Conservation (phyloP, 108 stramenopile genomes). For the Poteriospumella lacustris region DNA sequence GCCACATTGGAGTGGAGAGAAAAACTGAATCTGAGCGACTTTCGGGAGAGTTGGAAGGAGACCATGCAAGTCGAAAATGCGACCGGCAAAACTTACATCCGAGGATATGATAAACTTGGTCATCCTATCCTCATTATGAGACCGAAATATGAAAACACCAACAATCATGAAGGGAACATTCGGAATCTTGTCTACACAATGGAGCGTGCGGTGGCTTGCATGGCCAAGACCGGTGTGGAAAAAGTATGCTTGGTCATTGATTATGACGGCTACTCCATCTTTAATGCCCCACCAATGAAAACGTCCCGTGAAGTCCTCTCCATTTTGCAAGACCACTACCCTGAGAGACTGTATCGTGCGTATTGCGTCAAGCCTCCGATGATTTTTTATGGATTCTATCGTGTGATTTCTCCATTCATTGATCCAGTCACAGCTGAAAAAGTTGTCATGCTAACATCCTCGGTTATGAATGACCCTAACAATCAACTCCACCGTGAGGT, state of each 20-base stretch:
- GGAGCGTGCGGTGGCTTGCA: constrained; percentile 64
- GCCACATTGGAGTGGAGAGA: constrained; percentile 68
- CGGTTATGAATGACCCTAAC: background rate
- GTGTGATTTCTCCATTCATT: constrained; percentile 71
- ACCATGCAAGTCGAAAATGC: constrained; percentile 2
- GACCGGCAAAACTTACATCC: constrained; percentile 71
- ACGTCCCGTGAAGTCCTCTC: constrained; percentile 65
- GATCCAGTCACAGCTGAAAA: constrained; percentile 77
- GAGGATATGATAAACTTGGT: constrained; percentile 72
- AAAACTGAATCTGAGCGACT: constrained; percentile 67
- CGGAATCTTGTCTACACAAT: constrained; percentile 77
- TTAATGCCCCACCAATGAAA: constrained; percentile 69
- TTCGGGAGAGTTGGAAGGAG: constrained; percentile 26
- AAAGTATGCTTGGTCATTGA: constrained; percentile 81
- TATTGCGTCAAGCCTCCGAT: constrained; percentile 78
- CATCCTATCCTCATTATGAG: constrained; percentile 75
- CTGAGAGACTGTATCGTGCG: constrained; percentile 71
- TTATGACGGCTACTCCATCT: constrained; percentile 66
- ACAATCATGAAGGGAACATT: constrained; percentile 68
- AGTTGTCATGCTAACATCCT: constrained; percentile 61
- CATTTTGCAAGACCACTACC: constrained; percentile 83
- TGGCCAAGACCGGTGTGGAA: constrained; percentile 58
- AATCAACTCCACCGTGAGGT: constrained; percentile 4
- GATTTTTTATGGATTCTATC: constrained; percentile 77
- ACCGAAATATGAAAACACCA: constrained; percentile 73